These are phyloP conservation scores for Candida endomychidarum DNA, from an alignment of 805 yeast genomes.

Conservation along the genomic window DNA sequence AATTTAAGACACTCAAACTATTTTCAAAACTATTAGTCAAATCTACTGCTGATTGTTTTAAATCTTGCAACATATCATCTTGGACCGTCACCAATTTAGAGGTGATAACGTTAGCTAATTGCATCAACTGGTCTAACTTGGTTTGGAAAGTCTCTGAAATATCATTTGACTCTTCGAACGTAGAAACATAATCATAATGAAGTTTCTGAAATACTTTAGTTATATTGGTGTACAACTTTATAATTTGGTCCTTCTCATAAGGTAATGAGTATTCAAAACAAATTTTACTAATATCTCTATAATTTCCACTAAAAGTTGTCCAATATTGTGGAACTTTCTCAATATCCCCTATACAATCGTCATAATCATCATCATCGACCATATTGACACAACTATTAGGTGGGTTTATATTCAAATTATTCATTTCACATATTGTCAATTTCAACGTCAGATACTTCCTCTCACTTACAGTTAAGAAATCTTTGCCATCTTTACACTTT, in stretches of 20 bases:
- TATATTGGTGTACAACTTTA: constrained; percentile 47
- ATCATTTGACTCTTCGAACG: constrained; percentile 10
- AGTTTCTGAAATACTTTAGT: constrained; percentile 27
- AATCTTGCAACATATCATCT: constrained; percentile 11
- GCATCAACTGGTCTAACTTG: constrained; percentile 16
- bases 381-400: constrained; percentile 28
- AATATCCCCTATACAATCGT: constrained; percentile 40
- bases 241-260: constrained; percentile 50
- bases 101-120: background rate
- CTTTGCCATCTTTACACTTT: constrained; percentile 44
- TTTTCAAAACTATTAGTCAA: constrained; percentile 7
- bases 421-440: constrained; percentile 56
- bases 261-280: constrained; percentile 56
- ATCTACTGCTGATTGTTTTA: constrained; percentile 8
- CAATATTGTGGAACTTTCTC: constrained; percentile 59
- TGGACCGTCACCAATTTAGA: background rate
- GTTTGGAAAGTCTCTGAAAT: constrained; percentile 8
- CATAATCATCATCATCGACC: constrained; percentile 16
- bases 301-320: constrained; percentile 72
- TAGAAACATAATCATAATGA: background rate
- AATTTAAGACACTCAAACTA: constrained; percentile 4
- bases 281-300: constrained; percentile 49
- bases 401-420: constrained; percentile 41
- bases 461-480: constrained; percentile 29
- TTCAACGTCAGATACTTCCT: constrained; percentile 44